Evolutionary conservation across 192 early-diverging fungal genomes (phyloP).

Genomic region (Entophlyctis luteolus): DNA sequence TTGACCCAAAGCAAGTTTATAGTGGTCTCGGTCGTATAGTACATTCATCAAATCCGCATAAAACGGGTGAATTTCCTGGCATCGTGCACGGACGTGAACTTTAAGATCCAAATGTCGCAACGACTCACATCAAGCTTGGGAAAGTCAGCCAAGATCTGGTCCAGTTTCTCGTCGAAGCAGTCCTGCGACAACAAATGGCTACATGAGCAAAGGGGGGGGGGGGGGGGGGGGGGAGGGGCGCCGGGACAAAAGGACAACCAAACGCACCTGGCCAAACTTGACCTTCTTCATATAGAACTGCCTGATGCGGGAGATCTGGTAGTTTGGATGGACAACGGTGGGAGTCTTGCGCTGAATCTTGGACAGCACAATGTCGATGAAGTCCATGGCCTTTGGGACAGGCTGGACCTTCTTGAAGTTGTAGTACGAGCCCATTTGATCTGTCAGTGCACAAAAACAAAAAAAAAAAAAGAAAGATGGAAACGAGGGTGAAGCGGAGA

Average conservation of each 20-base stretch:
- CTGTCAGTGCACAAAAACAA: too few species aligned
- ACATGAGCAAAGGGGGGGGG: not conserved
- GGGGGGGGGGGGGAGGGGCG: not conserved
- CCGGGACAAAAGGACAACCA: slow-evolving; percentile 30
- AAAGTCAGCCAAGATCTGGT: slow-evolving; percentile 89
- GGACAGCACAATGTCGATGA: slow-evolving; percentile 95
- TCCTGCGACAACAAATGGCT: slow-evolving; percentile 22
- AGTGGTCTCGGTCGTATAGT: slow-evolving; percentile 99
- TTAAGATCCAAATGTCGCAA: not conserved
- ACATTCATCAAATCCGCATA: slow-evolving; percentile 99
- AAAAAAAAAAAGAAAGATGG: too few species aligned
- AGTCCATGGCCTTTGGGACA: slow-evolving; percentile 85
- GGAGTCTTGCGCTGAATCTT: slow-evolving; percentile 98
- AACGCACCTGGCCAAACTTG: slow-evolving; percentile 83
- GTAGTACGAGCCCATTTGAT: slow-evolving; percentile 69
- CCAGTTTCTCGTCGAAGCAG: slow-evolving; percentile 93
- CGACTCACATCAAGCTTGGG: slow-evolving; percentile 88
- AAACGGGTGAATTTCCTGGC: slow-evolving; percentile 99
- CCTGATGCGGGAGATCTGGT: slow-evolving; percentile 94
- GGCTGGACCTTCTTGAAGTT: slow-evolving; percentile 98
- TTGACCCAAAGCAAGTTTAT: slow-evolving; percentile 97
- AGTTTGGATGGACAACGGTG: slow-evolving; percentile 93
- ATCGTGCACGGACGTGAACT: not conserved
- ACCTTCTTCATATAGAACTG: slow-evolving; percentile 99
- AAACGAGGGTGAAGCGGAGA: too few species aligned